Percentiles rank a stretch among this genome's conserved stretches.
Evolutionary conservation across 148 eudicot species (phyloP).

Genomic region (Rhododendron williamsianum): DNA sequence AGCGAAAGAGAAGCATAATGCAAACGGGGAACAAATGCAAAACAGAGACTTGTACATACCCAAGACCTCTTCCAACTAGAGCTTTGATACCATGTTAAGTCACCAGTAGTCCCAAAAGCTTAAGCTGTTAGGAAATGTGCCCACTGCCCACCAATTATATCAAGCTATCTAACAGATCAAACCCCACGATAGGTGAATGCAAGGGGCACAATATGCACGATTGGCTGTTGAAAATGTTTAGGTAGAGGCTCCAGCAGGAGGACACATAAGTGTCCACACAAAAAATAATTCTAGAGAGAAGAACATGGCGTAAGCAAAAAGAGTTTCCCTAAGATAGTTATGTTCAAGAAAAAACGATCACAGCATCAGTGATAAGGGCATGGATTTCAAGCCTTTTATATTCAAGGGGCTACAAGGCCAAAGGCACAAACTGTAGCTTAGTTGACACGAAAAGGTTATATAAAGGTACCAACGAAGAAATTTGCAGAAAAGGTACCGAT

Average conservation of each 20-base stretch:
- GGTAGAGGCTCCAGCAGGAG: background rate
- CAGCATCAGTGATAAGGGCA: background rate
- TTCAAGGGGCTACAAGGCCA: background rate
- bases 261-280: background rate
- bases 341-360: background rate
- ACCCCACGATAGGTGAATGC: background rate
- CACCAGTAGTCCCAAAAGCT: too few relatives aligned
- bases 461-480: background rate
- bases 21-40: too few relatives aligned
- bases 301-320: background rate
- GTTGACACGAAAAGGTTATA: background rate
- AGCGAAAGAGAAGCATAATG: too few relatives aligned
- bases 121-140: too few relatives aligned
- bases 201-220: background rate
- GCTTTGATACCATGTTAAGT: too few relatives aligned
- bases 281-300: background rate
- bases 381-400: background rate
- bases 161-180: background rate
- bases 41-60: too few relatives aligned
- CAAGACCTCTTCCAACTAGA: too few relatives aligned
- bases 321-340: background rate
- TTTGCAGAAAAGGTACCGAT: background rate
- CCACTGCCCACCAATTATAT: too few relatives aligned
- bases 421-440: background rate
- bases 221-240: background rate